Base-by-base conservation (phyloP, 2,329 filamentous ascomycete species). In the Aspergillus intermedius region DNA sequence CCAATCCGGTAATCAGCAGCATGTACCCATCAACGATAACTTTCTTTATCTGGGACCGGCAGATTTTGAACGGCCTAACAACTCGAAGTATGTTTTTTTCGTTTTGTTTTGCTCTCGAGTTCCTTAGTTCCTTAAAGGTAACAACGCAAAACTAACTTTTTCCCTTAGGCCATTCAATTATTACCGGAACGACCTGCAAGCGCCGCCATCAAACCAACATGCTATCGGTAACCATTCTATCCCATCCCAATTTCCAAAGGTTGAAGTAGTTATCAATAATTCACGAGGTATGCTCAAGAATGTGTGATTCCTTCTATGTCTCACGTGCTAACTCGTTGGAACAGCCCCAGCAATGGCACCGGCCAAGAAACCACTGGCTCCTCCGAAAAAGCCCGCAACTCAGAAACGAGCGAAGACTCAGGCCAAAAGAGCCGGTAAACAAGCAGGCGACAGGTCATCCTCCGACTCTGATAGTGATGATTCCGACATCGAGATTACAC, bases 401-500 rank as follows among this genome's bases (percentile, higher is more conserved):
- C 60, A 59, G 32, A 66, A 62, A 42, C 49, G 52, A 34, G 44
- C 51, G 17, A 45, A 46, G 39, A 28, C 49, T 19, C 35, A 49
- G 21, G 28, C 57, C 4, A 65, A 55, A 42, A 66, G 63, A 45
- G 25, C 47, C 9, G 41, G 47, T 17, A 68, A 66, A 47, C 66
- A 58, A 44, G 23, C 44, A 3, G 49, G 51, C 41, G 54, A 51
- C 7, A 58, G 52, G 30, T 54, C 60, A 15, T 75, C 74, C 44
- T 70, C 70, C 9, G 71, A 65, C 44, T 76, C 76, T 3, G 69
- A 67, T 13, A 76, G 79, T 49, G 75, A 77, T 43, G 66, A 70
- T 35, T 77, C 77, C 1, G 67, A 72, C 17, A 71, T 77, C 46
- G 78, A 81, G 47, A 67, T 73, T 46, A 75, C 77, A 47, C 69